Evolutionary conservation across 2,329 filamentous ascomycete species (phyloP), one percentile per base, ranked within the genome.

Genomic region (Didymella pinodella): DNA sequence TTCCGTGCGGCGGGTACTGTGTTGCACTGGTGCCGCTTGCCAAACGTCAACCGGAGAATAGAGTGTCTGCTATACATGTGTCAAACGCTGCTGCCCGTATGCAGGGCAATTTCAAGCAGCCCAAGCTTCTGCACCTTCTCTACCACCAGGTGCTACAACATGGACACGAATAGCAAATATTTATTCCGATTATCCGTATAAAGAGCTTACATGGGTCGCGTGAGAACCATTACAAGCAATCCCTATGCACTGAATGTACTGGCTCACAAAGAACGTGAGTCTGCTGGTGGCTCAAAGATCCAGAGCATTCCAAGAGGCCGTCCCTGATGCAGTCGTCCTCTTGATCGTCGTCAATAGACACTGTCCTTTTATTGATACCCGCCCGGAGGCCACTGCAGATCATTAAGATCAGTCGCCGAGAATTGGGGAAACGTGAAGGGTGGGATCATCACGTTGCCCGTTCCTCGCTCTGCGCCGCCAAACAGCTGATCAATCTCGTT

Each of bases 401-500:
- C 66, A 10, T 18, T 48, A 6, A 54, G 52, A 34, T 54, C 52
- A 6, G 56, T 48, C 0, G 65, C 55, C 18, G 65, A 66, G 40
- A 75, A 73, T 7, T 65, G 64, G 20, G 75, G 74, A 44, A 77
- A 77, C 2, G 68, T 71, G 61, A 68, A 77, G 1, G 75, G 74
- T 20, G 74, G 75, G 20, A 77, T 75, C 20, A 74, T 56, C 51
- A 77, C 66, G 29, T 71, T 66, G 8, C 68, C 68, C 0, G 64
- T 61, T 8, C 63, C 66, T 47, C 66, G 61, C 22, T 74, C 65
- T 6, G 69, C 65, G n/a, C 73, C 67, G 7, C 76, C 74, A 65
- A 82, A 83, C 34, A 80, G 75, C 56, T 75, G 73, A 53, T 83
- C 79, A 71, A 79, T 81, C 67, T 82, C 80, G 50, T 77, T 79